phyloP scores from a whole-genome alignment of 2,329 filamentous ascomycete genomes.

The Diaporthe sp. region DNA sequence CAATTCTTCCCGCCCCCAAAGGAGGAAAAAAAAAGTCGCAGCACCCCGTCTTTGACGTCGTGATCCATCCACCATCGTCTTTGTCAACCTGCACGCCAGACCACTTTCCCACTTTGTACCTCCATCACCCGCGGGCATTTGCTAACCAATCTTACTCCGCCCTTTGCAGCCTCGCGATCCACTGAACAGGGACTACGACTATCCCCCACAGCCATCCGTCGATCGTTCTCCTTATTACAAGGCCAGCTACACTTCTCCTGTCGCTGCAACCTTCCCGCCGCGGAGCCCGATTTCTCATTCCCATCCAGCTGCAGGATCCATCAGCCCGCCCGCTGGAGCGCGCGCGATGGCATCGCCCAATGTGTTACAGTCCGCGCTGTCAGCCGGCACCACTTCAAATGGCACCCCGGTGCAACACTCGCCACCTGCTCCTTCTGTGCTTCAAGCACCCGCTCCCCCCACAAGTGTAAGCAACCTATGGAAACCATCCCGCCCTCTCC shows the following conservation, averaged over 20 bases:
- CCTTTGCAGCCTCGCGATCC: slow-evolving; percentile 63
- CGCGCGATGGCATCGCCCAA: slow-evolving; percentile 64
- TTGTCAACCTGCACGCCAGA: slow-evolving; percentile 39
- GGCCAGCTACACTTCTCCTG: slow-evolving; percentile 64
- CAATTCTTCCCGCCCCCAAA: slow-evolving; percentile 4
- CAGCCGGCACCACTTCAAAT: slow-evolving; percentile 57
- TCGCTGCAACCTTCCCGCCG: slow-evolving; percentile 59
- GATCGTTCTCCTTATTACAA: slow-evolving; percentile 66
- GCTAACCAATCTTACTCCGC: slow-evolving; percentile 42
- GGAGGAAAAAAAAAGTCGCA: neutral
- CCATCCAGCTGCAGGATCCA: slow-evolving; percentile 55
- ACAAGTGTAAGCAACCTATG: slow-evolving; percentile 52
- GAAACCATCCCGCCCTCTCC: neutral
- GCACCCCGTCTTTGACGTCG: slow-evolving; percentile 29
- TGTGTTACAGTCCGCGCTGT: slow-evolving; percentile 58
- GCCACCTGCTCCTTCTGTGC: slow-evolving; percentile 56
- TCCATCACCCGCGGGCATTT: slow-evolving; percentile 34
- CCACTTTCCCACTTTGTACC: slow-evolving; percentile 39
- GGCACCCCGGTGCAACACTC: slow-evolving; percentile 51
- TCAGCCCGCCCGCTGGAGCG: slow-evolving; percentile 59
- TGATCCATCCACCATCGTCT: slow-evolving; percentile 36
- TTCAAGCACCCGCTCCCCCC: slow-evolving; percentile 55
- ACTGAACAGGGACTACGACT: slow-evolving; percentile 55
- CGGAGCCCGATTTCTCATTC: slow-evolving; percentile 66
- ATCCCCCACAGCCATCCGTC: slow-evolving; percentile 55